Evolutionary conservation across 106 monocot species (phyloP).

Genomic region (Dioscorea zingiberensis): DNA sequence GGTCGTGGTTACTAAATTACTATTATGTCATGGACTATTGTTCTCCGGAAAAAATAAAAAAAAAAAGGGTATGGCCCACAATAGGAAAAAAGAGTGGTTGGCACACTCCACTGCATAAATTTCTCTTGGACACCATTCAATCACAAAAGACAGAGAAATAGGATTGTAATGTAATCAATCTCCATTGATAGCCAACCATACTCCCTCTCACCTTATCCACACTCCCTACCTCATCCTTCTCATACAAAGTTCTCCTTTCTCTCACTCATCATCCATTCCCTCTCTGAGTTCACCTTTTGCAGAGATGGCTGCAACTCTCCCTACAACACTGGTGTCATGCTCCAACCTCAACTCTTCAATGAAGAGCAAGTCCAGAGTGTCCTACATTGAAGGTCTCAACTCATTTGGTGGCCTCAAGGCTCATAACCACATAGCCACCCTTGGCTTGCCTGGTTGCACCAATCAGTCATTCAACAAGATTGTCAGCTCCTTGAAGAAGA

Average conservation of each 20-base stretch:
- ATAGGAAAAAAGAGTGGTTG: too few relatives aligned
- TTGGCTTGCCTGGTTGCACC: conserved; percentile 36
- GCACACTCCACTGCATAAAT: too few relatives aligned
- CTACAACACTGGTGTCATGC: conserved; percentile 2
- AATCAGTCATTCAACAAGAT: conserved; percentile 36
- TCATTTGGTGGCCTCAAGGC: conserved; percentile 40
- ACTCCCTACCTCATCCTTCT: conserved; percentile 3
- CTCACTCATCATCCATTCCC: not conserved
- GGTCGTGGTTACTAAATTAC: too few relatives aligned
- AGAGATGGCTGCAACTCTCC: conserved; percentile 17
- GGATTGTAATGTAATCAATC: not conserved
- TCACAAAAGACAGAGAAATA: not conserved
- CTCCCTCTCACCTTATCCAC: conserved; percentile 37
- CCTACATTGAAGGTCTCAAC: conserved; percentile 25
- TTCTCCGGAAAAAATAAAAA: too few relatives aligned
- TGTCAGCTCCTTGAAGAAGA: conserved; percentile 23
- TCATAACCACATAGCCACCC: conserved; percentile 18
- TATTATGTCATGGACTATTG: too few relatives aligned
- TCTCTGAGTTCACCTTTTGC: not conserved
- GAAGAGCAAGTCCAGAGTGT: conserved; percentile 9
- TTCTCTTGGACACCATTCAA: not conserved
- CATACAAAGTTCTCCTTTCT: conserved; percentile 18
- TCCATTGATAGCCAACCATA: conserved; percentile 21
- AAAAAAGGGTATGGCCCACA: too few relatives aligned
- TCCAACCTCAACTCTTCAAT: conserved; percentile 1